Evolutionary conservation across 2,329 filamentous ascomycete species (phyloP).

Genomic region (Colletotrichum shisoi): DNA sequence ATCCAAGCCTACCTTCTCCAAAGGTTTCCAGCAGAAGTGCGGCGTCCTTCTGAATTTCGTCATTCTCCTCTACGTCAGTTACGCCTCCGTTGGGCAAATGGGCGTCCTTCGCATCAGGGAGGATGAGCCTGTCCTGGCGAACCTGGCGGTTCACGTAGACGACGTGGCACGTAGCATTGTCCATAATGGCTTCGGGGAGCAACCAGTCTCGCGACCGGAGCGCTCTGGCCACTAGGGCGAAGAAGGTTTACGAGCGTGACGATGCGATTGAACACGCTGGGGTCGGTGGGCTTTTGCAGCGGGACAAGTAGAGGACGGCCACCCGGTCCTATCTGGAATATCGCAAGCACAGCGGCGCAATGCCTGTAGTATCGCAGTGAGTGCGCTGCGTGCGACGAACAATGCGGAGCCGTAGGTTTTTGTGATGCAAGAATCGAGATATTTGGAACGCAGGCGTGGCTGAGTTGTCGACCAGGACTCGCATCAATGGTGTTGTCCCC

Average conservation of each 20-base stretch:
- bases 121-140: constrained; percentile 56
- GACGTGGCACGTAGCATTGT: constrained; percentile 64
- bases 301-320: constrained; percentile 32
- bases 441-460: constrained; percentile 23
- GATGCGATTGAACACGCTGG: constrained; percentile 11
- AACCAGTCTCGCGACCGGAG: constrained; percentile 69
- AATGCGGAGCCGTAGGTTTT: constrained; percentile 1
- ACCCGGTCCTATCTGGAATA: constrained; percentile 25
- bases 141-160: constrained; percentile 67
- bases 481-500: constrained; percentile 24
- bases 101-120: constrained; percentile 41
- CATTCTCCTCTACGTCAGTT: constrained; percentile 50
- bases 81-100: constrained; percentile 41
- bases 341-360: constrained; percentile 22
- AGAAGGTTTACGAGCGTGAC: constrained; percentile 24
- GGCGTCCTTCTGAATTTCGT: constrained; percentile 57
- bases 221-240: constrained; percentile 59
- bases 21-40: constrained; percentile 62
- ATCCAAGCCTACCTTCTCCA: constrained; percentile 58
- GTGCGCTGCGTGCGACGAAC: constrained; percentile 18
- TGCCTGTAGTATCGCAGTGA: constrained; percentile 4
- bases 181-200: constrained; percentile 65
- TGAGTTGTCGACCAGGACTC: constrained; percentile 13
- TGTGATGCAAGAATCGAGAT: constrained; percentile 16
- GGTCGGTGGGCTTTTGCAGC: constrained; percentile 23